Evolutionary conservation across 2,329 filamentous ascomycete species (phyloP).

Genomic region (Trichoderma simmonsii): DNA sequence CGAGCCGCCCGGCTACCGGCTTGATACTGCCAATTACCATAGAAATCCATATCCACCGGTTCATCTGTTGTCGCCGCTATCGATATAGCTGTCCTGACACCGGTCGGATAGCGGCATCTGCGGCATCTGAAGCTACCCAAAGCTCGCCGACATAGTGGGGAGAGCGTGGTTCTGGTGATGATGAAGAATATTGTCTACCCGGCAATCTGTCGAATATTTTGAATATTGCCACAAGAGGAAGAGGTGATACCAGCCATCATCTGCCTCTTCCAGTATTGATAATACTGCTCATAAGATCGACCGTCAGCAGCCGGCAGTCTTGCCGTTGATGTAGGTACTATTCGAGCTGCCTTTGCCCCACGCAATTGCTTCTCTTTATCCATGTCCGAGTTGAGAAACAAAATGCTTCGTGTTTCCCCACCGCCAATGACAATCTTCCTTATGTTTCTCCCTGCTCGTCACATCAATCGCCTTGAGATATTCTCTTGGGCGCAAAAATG

Average conservation of each 20-base stretch:
- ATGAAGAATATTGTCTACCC: not conserved
- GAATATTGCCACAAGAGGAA: not conserved
- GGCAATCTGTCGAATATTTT: not conserved
- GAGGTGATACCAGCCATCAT: rapidly evolving
- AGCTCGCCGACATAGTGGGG: not conserved
- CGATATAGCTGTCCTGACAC: not conserved
- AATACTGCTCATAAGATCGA: no score
- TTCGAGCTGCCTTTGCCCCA: no score
- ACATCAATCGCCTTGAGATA: no score
- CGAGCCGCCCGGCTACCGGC: conserved; percentile 49
- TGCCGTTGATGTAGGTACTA: no score
- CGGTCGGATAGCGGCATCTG: not conserved
- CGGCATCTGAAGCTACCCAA: not conserved
- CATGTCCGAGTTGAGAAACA: no score
- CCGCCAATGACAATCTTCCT: no score
- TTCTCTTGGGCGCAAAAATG: no score
- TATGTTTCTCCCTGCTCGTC: no score
- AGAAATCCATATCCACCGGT: conserved; percentile 46
- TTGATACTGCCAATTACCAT: conserved; percentile 52
- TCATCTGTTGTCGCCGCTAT: conserved; percentile 24
- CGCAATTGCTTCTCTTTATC: no score
- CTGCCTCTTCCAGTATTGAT: no score
- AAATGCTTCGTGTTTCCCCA: no score
- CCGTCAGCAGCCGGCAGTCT: no score
- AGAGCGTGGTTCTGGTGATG: not conserved